These are phyloP conservation scores for Phalaenopsis hybrid DNA, from an alignment of 116 monocot species.

Conservation along the genomic window DNA sequence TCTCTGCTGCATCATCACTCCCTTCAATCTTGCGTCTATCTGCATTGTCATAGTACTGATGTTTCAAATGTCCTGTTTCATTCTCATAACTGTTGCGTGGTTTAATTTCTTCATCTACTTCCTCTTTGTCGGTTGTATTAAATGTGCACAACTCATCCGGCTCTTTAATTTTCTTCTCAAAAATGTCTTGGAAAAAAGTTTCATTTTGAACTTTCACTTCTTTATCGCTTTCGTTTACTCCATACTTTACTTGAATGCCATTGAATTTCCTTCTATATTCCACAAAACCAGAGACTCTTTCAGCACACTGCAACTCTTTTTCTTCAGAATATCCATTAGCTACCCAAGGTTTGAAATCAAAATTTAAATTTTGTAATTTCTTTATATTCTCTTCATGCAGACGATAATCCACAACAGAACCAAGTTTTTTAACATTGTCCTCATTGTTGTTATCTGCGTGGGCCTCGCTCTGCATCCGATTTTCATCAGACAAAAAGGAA, in stretches of 20 bases:
- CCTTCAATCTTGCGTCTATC: not conserved
- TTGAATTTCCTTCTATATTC: not conserved
- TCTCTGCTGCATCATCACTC: not conserved
- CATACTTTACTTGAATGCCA: conserved; percentile 4
- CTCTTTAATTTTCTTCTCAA: conserved; percentile 10
- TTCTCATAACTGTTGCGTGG: conserved; percentile 5
- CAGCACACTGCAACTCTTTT: conserved; percentile 8
- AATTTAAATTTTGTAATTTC: not conserved
- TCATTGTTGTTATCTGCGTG: no score
- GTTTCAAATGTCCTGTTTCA: not conserved
- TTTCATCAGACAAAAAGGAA: conserved; percentile 8
- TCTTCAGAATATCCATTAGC: conserved; percentile 12
- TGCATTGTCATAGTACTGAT: not conserved
- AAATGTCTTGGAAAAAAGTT: conserved; percentile 4
- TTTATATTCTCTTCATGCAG: conserved; percentile 7
- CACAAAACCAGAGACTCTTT: not conserved
- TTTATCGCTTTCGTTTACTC: not conserved
- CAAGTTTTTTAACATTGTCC: not conserved
- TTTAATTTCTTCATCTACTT: conserved; percentile 14
- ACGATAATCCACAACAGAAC: conserved; percentile 6
- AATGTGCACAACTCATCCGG: not conserved
- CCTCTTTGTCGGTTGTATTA: not conserved
- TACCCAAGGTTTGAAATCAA: conserved; percentile 3
- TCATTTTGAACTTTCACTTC: not conserved
- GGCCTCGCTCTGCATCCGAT: conserved; percentile 9